Evolutionary conservation across 2,329 filamentous ascomycete species (phyloP).

Genomic region (Colletotrichum lini): DNA sequence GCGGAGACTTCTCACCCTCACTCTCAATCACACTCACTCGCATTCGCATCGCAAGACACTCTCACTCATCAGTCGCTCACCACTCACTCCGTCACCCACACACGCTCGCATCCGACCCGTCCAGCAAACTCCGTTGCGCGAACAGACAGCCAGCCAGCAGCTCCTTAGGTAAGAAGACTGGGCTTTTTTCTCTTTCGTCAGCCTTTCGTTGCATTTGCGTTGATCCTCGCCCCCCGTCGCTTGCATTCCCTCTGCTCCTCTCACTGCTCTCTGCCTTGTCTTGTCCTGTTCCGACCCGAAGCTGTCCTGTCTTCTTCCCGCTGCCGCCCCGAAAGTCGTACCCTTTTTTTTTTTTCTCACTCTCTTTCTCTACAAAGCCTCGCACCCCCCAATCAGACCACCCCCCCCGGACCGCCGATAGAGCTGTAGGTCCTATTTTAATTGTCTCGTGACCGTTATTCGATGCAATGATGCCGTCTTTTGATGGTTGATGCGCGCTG

Average conservation of each 20-base stretch:
- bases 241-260: slow-evolving; percentile 4
- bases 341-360: slow-evolving; percentile 39
- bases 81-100: slow-evolving; percentile 12
- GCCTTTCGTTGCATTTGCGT: slow-evolving; percentile 14
- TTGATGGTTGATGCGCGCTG: slow-evolving; percentile 46
- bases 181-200: slow-evolving; percentile 15
- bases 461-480: slow-evolving; percentile 42
- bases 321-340: slow-evolving; percentile 42
- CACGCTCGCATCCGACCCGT: slow-evolving; percentile 7
- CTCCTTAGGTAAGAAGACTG: slow-evolving; percentile 40
- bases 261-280: neutral
- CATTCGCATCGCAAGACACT: slow-evolving; percentile 8
- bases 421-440: slow-evolving; percentile 43
- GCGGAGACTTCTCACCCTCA: neutral
- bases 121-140: slow-evolving; percentile 5
- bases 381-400: slow-evolving; percentile 47
- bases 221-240: slow-evolving; percentile 7
- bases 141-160: slow-evolving; percentile 14
- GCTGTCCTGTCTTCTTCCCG: slow-evolving; percentile 26
- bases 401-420: slow-evolving; percentile 50
- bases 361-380: slow-evolving; percentile 42
- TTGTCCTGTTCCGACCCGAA: slow-evolving; percentile 19
- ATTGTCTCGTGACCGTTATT: slow-evolving; percentile 49
- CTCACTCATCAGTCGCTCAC: neutral
- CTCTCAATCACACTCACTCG: neutral